Conservation (phyloP, 352 stramenopile species). For the Phytophthora uliginosa region DNA sequence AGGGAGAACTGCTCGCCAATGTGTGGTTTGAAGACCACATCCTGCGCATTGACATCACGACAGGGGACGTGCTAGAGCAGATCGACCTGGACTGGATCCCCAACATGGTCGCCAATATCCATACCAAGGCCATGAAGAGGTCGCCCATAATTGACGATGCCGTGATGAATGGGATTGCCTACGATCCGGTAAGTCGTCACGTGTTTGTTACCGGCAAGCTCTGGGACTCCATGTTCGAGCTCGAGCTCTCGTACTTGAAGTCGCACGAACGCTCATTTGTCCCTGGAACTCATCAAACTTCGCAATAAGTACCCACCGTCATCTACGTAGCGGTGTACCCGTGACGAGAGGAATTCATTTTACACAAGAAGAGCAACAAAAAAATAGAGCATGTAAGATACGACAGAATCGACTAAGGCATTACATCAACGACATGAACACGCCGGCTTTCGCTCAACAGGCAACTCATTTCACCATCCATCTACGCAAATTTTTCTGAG, state of each 20-base stretch:
- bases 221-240: constrained; percentile 89
- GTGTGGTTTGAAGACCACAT: constrained; percentile 88
- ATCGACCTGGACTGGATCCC: constrained; percentile 77
- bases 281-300: constrained; percentile 4
- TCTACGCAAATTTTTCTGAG: constrained; percentile 81
- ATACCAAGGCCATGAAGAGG: constrained; percentile 54
- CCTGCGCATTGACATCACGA: constrained; percentile 79
- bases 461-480: constrained; percentile 2
- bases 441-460: constrained; percentile 32
- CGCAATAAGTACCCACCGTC: background rate
- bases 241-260: constrained; percentile 72
- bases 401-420: constrained; percentile 1
- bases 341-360: background rate
- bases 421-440: constrained; percentile 19
- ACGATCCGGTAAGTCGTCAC: constrained; percentile 64
- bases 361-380: background rate
- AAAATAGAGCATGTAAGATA: constrained; percentile 20
- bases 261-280: constrained; percentile 19
- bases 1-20: constrained; percentile 88
- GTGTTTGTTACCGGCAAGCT: constrained; percentile 87
- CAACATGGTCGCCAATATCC: constrained; percentile 69
- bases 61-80: constrained; percentile 71
- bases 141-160: constrained; percentile 57
- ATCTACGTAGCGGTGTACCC: background rate
- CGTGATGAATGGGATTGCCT: constrained; percentile 93